A percentile compares a stretch with the other conserved stretches of the same genome.
Conservation (phyloP, 768 basidiomycete species). For the Podaxis sp. region DNA sequence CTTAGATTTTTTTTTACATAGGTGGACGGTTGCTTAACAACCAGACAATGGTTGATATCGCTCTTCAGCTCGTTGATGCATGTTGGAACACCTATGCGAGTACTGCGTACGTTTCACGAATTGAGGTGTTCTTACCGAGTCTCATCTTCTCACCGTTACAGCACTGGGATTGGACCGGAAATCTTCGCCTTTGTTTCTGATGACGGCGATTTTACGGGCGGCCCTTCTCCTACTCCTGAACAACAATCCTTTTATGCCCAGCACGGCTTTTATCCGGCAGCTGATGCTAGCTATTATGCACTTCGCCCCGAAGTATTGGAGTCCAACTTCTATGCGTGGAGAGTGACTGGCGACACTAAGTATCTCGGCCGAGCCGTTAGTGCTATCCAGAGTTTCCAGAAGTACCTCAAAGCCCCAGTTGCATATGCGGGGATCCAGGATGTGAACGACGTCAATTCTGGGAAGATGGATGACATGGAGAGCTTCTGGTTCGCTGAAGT, state of each 20-base stretch:
- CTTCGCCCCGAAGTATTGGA: slow-evolving; percentile 78
- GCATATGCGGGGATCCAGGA: slow-evolving; percentile 54
- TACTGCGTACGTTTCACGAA: slow-evolving; percentile 46
- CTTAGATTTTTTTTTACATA: slow-evolving; percentile 19
- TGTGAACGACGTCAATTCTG: slow-evolving; percentile 39
- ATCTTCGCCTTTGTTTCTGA: slow-evolving; percentile 58
- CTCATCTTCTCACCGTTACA: slow-evolving; percentile 22
- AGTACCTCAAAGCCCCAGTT: slow-evolving; percentile 35
- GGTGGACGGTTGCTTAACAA: slow-evolving; percentile 71
- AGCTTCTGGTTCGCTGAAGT: slow-evolving; percentile 77
- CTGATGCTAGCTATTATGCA: slow-evolving; percentile 44
- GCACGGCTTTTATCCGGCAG: slow-evolving; percentile 65
- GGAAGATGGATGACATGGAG: slow-evolving; percentile 57
- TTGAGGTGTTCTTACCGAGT: background rate
- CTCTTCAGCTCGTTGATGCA: slow-evolving; percentile 59
- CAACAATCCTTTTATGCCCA: slow-evolving; percentile 53
- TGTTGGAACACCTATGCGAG: slow-evolving; percentile 84
- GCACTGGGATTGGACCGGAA: slow-evolving; percentile 80
- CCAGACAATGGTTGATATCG: slow-evolving; percentile 62
- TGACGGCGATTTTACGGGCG: slow-evolving; percentile 64
- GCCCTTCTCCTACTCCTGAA: slow-evolving; percentile 27
- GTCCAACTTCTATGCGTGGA: slow-evolving; percentile 79
- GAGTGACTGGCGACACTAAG: slow-evolving; percentile 65
- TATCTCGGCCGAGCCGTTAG: slow-evolving; percentile 63
- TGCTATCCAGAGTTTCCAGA: slow-evolving; percentile 58